A percentile compares a stretch with the other conserved stretches of the same genome.
These are phyloP conservation scores for Nicotiana attenuata DNA, from an alignment of 257 asterid genomes.

Conservation along the genomic window DNA sequence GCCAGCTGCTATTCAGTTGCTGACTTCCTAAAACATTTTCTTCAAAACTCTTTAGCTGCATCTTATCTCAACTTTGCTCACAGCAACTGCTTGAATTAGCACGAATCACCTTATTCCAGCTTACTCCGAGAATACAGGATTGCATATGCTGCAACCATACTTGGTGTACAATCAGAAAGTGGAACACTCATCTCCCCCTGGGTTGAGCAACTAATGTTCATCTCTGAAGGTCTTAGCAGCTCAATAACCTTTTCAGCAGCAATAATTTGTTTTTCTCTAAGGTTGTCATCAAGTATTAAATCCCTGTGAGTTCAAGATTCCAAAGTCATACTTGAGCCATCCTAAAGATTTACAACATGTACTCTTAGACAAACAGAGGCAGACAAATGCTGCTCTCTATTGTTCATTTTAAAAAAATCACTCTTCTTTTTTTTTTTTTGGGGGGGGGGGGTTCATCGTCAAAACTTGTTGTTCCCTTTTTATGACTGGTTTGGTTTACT, in stretches of 20 bases:
- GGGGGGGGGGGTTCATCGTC: too few species aligned
- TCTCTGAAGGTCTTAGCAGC: conserved; percentile 40
- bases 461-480: not conserved
- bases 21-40: not conserved
- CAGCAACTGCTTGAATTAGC: not conserved
- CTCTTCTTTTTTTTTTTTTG: too few species aligned
- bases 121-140: conserved; percentile 37
- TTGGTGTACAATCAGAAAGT: conserved; percentile 36
- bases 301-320: conserved; percentile 37
- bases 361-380: not conserved
- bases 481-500: not conserved
- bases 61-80: not conserved
- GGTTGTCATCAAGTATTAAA: conserved; percentile 42
- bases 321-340: not conserved
- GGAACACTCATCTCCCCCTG: conserved; percentile 3
- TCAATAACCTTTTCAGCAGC: conserved; percentile 54
- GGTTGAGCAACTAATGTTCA: conserved; percentile 12
- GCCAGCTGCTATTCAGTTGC: not conserved
- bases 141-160: conserved; percentile 71
- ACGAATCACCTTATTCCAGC: not conserved
- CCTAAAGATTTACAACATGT: not conserved
- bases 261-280: conserved; percentile 50
- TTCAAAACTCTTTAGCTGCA: not conserved
- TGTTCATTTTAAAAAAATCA: too few species aligned
- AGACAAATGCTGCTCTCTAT: not conserved